phyloP scores from a whole-genome alignment of 1,139 yeast species.

The Suhomyces choctaworum region DNA sequence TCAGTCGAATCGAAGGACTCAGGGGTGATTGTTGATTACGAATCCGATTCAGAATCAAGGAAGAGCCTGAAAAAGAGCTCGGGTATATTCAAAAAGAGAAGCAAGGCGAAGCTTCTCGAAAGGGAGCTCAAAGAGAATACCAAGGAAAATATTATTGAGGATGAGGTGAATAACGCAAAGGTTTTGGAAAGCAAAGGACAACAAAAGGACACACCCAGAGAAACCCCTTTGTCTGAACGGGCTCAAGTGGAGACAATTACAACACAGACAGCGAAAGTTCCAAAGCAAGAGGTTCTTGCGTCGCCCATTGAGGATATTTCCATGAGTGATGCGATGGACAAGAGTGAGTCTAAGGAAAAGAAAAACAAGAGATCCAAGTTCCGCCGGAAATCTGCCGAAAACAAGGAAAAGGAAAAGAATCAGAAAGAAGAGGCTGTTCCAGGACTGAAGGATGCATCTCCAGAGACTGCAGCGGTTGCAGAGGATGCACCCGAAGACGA shows the following conservation, averaged over 20 bases:
- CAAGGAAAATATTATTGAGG: slow-evolving; percentile 1
- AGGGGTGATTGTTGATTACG: slow-evolving; percentile 33
- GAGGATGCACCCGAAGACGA: slow-evolving; percentile 12
- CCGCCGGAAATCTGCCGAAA: slow-evolving; percentile 5
- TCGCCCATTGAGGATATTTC: slow-evolving; percentile 12
- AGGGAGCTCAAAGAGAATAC: slow-evolving; percentile 10
- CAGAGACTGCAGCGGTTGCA: slow-evolving; percentile 9
- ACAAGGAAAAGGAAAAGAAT: slow-evolving; percentile 6
- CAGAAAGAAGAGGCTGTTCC: slow-evolving; percentile 11
- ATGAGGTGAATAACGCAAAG: neutral
- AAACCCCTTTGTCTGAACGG: neutral
- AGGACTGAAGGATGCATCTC: slow-evolving; percentile 8
- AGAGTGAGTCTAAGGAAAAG: slow-evolving; percentile 9
- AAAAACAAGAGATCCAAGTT: slow-evolving; percentile 11
- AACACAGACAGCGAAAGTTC: slow-evolving; percentile 2
- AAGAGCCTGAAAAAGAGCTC: slow-evolving; percentile 15
- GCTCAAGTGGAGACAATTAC: neutral
- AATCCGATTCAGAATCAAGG: slow-evolving; percentile 28
- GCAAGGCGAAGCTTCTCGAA: slow-evolving; percentile 16
- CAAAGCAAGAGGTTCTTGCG: slow-evolving; percentile 5
- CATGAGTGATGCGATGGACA: slow-evolving; percentile 11
- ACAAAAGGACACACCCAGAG: neutral
- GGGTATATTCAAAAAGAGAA: slow-evolving; percentile 30
- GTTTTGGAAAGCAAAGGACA: no score
- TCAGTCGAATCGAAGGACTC: slow-evolving; percentile 17